Evolutionary conservation across 805 yeast species (phyloP).

Genomic region (Candida quercuum): DNA sequence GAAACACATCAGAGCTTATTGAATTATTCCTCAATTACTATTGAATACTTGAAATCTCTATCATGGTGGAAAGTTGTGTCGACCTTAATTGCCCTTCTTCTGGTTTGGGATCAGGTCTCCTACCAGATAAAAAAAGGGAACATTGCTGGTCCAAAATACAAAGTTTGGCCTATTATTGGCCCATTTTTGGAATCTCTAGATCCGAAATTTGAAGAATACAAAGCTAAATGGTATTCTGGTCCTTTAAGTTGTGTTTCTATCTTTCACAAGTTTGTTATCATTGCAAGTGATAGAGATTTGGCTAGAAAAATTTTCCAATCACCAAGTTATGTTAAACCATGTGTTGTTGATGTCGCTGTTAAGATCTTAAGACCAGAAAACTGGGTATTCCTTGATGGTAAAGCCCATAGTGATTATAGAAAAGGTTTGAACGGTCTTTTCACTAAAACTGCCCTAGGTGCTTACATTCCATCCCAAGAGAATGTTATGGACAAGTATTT

Average conservation of each 20-base stretch:
- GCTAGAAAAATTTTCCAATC: slow-evolving; percentile 83
- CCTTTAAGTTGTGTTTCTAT: slow-evolving; percentile 94
- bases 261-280: slow-evolving; percentile 95
- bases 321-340: slow-evolving; percentile 88
- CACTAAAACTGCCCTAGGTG: slow-evolving; percentile 75
- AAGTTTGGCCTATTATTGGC: slow-evolving; percentile 93
- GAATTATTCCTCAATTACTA: neutral
- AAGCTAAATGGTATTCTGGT: slow-evolving; percentile 92
- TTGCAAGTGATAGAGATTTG: slow-evolving; percentile 83
- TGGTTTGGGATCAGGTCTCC: slow-evolving; percentile 69
- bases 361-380: slow-evolving; percentile 91
- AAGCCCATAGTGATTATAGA: slow-evolving; percentile 91
- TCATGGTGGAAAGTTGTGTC: slow-evolving; percentile 52
- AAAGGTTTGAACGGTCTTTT: slow-evolving; percentile 85
- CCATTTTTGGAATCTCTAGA: slow-evolving; percentile 92
- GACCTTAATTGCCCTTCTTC: slow-evolving; percentile 39
- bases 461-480: slow-evolving; percentile 83
- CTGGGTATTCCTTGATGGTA: slow-evolving; percentile 98
- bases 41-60: slow-evolving; percentile 19
- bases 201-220: slow-evolving; percentile 92
- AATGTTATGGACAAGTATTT: slow-evolving; percentile 78
- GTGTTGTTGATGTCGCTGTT: slow-evolving; percentile 95
- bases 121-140: slow-evolving; percentile 79
- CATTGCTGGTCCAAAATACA: slow-evolving; percentile 85
- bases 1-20: slow-evolving; percentile 3